Percentiles rank a stretch among this genome's conserved stretches.
Evolutionary conservation across 1,139 yeast genomes (phyloP).

Genomic region (Suhomyces atakaporum): DNA sequence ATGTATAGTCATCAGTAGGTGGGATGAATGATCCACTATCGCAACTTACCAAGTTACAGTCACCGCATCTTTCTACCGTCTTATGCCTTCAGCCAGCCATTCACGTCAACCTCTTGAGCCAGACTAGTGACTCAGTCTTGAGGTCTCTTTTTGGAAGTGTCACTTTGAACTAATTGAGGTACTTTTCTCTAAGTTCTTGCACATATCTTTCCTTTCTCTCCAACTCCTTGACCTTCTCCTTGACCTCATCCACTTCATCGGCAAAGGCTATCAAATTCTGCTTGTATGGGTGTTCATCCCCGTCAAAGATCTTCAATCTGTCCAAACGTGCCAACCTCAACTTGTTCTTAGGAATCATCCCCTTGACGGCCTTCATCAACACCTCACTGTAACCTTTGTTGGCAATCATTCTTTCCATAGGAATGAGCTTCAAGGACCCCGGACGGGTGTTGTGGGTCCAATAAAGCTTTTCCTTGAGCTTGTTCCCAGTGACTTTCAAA

Average conservation of each 20-base stretch:
- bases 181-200: slow-evolving; percentile 39
- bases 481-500: slow-evolving; percentile 79
- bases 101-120: too few species aligned
- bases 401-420: slow-evolving; percentile 75
- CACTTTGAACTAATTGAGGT: slow-evolving; percentile 32
- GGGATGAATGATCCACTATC: too few species aligned
- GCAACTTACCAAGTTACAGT: too few species aligned
- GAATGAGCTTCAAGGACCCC: slow-evolving; percentile 79
- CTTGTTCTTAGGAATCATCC: slow-evolving; percentile 93
- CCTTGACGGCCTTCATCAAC: slow-evolving; percentile 82
- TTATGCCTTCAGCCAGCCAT: too few species aligned
- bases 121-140: too few species aligned
- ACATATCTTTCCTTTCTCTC: slow-evolving; percentile 37
- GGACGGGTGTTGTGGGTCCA: slow-evolving; percentile 92
- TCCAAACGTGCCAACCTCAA: slow-evolving; percentile 77
- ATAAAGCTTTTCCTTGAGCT: slow-evolving; percentile 79
- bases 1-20: too few species aligned
- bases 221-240: slow-evolving; percentile 41
- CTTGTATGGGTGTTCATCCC: slow-evolving; percentile 83
- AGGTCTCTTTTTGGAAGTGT: too few species aligned
- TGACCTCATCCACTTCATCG: slow-evolving; percentile 66
- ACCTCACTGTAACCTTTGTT: slow-evolving; percentile 87
- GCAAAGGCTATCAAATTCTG: slow-evolving; percentile 84
- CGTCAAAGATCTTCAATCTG: slow-evolving; percentile 84
- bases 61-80: too few species aligned